phyloP scores from a whole-genome alignment of 2,329 filamentous ascomycete species.

The Fusarium floridanum region DNA sequence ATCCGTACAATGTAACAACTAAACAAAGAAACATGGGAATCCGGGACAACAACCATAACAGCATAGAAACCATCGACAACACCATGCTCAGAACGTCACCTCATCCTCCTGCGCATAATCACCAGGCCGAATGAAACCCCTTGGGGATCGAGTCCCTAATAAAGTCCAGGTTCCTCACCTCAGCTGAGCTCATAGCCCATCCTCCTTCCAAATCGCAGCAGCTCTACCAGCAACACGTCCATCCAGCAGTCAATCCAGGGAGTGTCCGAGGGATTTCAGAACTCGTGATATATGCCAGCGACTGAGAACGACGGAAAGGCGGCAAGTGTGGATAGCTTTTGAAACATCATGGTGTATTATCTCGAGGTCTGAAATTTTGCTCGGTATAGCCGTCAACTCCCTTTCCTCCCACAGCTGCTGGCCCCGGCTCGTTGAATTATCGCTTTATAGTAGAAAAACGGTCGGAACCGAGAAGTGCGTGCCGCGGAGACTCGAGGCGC shows the following conservation, averaged over 20 bases:
- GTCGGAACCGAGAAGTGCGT: conserved; percentile 32
- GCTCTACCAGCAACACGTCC: neutral
- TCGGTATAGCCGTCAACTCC: conserved; percentile 52
- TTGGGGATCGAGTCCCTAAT: neutral
- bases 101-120: neutral
- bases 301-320: neutral
- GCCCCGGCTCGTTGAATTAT: conserved; percentile 36
- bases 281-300: neutral
- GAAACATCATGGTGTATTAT: conserved; percentile 56
- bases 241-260: neutral
- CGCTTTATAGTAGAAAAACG: conserved; percentile 32
- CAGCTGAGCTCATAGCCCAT: neutral
- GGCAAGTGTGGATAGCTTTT: conserved; percentile 33
- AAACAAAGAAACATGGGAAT: conserved; percentile 20
- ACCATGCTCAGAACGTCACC: neutral
- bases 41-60: conserved; percentile 9
- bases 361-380: conserved; percentile 51
- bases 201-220: neutral
- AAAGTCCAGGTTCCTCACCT: neutral
- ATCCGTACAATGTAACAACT: conserved; percentile 22
- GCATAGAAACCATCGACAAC: conserved; percentile 11
- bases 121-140: neutral
- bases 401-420: conserved; percentile 35
- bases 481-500: conserved; percentile 36
- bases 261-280: neutral